phyloP scores from a whole-genome alignment of 2,329 filamentous ascomycete species.

The Parasarocladium wereldwijsianum region DNA sequence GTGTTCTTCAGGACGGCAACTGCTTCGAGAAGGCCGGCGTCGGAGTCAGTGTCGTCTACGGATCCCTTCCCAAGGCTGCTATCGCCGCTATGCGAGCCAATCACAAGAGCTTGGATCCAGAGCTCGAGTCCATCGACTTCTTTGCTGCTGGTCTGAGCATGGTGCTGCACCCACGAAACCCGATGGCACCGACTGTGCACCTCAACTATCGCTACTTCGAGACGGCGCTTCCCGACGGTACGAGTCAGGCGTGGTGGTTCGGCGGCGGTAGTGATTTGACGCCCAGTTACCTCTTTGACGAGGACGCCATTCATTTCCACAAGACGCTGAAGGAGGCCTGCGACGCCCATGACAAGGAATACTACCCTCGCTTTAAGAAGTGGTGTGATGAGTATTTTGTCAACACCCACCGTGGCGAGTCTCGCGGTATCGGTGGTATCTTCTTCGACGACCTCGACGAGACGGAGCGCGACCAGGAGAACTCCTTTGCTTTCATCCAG shows the following conservation, averaged over 20 bases:
- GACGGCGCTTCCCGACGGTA: constrained; percentile 73
- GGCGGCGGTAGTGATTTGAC: constrained; percentile 91
- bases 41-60: constrained; percentile 90
- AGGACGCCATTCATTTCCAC: constrained; percentile 96
- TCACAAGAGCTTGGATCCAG: constrained; percentile 74
- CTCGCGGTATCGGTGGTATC: constrained; percentile 82
- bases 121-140: constrained; percentile 77
- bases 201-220: constrained; percentile 99
- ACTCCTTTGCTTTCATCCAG: constrained; percentile 78
- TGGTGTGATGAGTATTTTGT: constrained; percentile 98
- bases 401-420: constrained; percentile 80
- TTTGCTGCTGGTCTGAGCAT: constrained; percentile 89
- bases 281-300: constrained; percentile 86
- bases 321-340: constrained; percentile 82
- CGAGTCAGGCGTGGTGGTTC: constrained; percentile 90
- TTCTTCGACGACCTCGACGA: constrained; percentile 98
- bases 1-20: constrained; percentile 88
- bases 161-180: constrained; percentile 86
- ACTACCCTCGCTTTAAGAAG: constrained; percentile 89
- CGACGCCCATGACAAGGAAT: constrained; percentile 81
- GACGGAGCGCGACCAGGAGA: constrained; percentile 72
- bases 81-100: constrained; percentile 90
- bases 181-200: constrained; percentile 94
- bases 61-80: constrained; percentile 69
- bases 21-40: constrained; percentile 97